These are phyloP conservation scores for Linum lewisii DNA, from an alignment of 345 rosid genomes.

Conservation along the genomic window DNA sequence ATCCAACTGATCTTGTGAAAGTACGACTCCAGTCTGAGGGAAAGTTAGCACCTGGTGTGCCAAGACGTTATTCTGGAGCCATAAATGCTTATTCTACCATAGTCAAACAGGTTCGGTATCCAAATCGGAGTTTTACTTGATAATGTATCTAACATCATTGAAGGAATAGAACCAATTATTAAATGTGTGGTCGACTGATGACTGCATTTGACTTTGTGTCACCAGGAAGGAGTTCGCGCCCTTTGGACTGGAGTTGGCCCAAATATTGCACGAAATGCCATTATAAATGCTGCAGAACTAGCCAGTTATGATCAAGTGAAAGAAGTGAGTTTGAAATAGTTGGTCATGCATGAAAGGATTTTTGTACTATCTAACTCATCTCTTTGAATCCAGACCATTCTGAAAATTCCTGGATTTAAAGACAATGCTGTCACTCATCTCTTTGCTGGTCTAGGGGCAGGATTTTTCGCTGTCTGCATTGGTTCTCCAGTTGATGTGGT, in stretches of 20 bases:
- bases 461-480: slow-evolving; percentile 82
- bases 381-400: slow-evolving; percentile 67
- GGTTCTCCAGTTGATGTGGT: slow-evolving; percentile 98
- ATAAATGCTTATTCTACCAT: slow-evolving; percentile 78
- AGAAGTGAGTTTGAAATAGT: slow-evolving; percentile 31
- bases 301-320: slow-evolving; percentile 98
- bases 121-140: slow-evolving; percentile 3
- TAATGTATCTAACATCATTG: not conserved
- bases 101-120: slow-evolving; percentile 52
- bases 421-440: slow-evolving; percentile 77
- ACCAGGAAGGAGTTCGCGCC: slow-evolving; percentile 75
- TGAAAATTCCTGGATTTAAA: slow-evolving; percentile 83
- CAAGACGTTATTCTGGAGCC: slow-evolving; percentile 84
- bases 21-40: slow-evolving; percentile 95
- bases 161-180: not conserved
- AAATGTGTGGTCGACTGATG: not conserved
- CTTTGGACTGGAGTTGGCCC: slow-evolving; percentile 98
- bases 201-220: not conserved
- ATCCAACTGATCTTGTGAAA: slow-evolving; percentile 95
- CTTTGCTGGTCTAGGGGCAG: slow-evolving; percentile 90
- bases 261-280: slow-evolving; percentile 86
- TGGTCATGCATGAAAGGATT: not conserved
- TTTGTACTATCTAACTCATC: slow-evolving; percentile 16
- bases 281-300: slow-evolving; percentile 93
- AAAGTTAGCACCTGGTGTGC: slow-evolving; percentile 72